phyloP scores from a whole-genome alignment of 2,329 filamentous ascomycete species.

The Fusarium beomiforme region DNA sequence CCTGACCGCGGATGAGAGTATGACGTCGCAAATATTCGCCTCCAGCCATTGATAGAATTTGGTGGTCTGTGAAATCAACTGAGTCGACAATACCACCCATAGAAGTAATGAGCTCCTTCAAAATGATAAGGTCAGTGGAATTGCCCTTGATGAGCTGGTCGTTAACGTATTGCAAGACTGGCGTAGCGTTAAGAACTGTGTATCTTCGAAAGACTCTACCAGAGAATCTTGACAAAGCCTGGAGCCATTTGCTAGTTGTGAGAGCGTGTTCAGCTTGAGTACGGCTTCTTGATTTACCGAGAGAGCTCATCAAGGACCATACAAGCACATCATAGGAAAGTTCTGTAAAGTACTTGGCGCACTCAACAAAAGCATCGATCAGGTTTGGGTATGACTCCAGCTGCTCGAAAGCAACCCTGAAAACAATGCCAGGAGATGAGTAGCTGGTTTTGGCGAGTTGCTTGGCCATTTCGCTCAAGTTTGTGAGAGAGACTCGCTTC shows the following conservation, averaged over 20 bases:
- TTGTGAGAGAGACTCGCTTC: slow-evolving; percentile 89
- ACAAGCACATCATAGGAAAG: slow-evolving; percentile 93
- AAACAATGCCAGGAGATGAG: slow-evolving; percentile 89
- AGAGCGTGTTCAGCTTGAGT: slow-evolving; percentile 71
- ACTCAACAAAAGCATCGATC: slow-evolving; percentile 94
- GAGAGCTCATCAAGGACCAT: slow-evolving; percentile 86
- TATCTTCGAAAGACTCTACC: slow-evolving; percentile 91
- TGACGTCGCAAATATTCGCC: slow-evolving; percentile 82
- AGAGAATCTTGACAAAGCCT: slow-evolving; percentile 89
- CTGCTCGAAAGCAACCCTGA: slow-evolving; percentile 87
- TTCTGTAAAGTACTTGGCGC: slow-evolving; percentile 91
- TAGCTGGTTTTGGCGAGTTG: slow-evolving; percentile 92
- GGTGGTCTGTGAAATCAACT: slow-evolving; percentile 86
- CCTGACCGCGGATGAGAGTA: slow-evolving; percentile 81
- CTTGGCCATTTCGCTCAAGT: slow-evolving; percentile 85
- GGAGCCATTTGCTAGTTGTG: slow-evolving; percentile 90
- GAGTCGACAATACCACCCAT: slow-evolving; percentile 95
- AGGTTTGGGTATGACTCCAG: slow-evolving; percentile 95
- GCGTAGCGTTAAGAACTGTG: slow-evolving; percentile 81
- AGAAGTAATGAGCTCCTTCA: slow-evolving; percentile 87
- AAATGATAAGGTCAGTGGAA: slow-evolving; percentile 88
- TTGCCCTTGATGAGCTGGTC: slow-evolving; percentile 84
- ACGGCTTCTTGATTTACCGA: slow-evolving; percentile 70
- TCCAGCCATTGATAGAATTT: slow-evolving; percentile 88
- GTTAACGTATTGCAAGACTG: slow-evolving; percentile 89